Percentiles rank a stretch among this genome's conserved stretches.
phyloP scores from a whole-genome alignment of 352 stramenopile species.

The Albugo candida region DNA sequence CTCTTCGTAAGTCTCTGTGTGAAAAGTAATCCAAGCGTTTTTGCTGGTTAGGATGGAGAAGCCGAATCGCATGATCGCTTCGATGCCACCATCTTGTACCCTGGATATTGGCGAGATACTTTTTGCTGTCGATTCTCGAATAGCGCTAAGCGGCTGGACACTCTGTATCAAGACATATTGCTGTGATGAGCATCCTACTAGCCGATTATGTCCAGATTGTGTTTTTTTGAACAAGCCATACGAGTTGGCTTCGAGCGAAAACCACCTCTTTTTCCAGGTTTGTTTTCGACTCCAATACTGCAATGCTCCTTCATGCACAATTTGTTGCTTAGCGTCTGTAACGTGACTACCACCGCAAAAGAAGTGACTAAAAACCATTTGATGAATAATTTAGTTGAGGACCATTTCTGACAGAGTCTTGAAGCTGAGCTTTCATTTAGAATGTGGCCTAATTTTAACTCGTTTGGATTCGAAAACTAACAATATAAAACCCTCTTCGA shows the following conservation, averaged over 20 bases:
- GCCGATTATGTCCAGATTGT: constrained; percentile 14
- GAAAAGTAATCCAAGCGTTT: constrained; percentile 18
- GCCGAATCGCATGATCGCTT: background rate
- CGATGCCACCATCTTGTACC: background rate
- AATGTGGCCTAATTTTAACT: too few species aligned
- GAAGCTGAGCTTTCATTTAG: too few species aligned
- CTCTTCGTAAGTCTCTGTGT: constrained; percentile 20
- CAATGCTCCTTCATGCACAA: constrained; percentile 25
- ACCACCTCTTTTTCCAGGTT: constrained; percentile 39
- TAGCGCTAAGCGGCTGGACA: constrained; percentile 13
- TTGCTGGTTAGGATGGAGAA: constrained; percentile 17
- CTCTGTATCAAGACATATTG: constrained; percentile 16
- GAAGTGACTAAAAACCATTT: too few species aligned
- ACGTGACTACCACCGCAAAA: too few species aligned
- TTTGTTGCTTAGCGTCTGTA: background rate
- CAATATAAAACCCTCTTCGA: too few species aligned
- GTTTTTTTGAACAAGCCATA: constrained; percentile 20
- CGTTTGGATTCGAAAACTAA: too few species aligned
- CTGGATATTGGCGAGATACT: constrained; percentile 1
- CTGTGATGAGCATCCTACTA: constrained; percentile 13
- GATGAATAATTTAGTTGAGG: too few species aligned
- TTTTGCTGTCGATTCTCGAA: constrained; percentile 5
- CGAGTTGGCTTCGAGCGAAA: constrained; percentile 25
- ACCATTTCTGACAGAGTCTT: too few species aligned
- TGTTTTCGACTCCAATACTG: constrained; percentile 21